Percentiles rank a stretch among this genome's conserved stretches.
phyloP scores from a whole-genome alignment of 2,329 filamentous ascomycete species.

The Colletotrichum theobromicola region DNA sequence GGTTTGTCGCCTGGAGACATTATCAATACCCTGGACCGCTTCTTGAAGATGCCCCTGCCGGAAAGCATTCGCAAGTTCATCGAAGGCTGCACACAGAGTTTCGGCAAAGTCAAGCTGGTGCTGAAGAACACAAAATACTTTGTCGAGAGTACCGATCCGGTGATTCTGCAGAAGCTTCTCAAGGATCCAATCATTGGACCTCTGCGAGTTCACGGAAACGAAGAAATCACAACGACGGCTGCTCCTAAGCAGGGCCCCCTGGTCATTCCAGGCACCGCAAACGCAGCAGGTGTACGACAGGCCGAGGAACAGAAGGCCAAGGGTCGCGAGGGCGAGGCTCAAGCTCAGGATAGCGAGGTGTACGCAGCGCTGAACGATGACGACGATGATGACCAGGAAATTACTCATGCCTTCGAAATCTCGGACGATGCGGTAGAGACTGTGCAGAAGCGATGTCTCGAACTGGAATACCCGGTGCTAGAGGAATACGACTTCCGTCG shows the following conservation, averaged over 20 bases:
- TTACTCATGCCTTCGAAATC: slow-evolving; percentile 94
- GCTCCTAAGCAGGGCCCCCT: slow-evolving; percentile 87
- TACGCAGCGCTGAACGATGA: slow-evolving; percentile 79
- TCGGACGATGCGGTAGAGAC: slow-evolving; percentile 80
- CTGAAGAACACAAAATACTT: slow-evolving; percentile 94
- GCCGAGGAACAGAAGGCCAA: slow-evolving; percentile 55
- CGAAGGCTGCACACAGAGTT: slow-evolving; percentile 80
- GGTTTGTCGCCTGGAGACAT: slow-evolving; percentile 91
- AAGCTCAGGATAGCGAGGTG: slow-evolving; percentile 69
- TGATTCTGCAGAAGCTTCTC: slow-evolving; percentile 85
- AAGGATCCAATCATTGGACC: slow-evolving; percentile 83
- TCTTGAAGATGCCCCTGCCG: slow-evolving; percentile 88
- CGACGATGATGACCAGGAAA: slow-evolving; percentile 84
- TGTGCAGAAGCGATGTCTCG: slow-evolving; percentile 88
- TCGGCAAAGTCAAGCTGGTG: slow-evolving; percentile 94
- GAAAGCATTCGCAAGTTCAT: slow-evolving; percentile 83
- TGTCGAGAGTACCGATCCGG: slow-evolving; percentile 88
- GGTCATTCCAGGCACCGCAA: slow-evolving; percentile 93
- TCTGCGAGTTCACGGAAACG: slow-evolving; percentile 74
- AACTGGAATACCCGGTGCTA: slow-evolving; percentile 84
- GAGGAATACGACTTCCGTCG: slow-evolving; percentile 98
- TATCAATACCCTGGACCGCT: slow-evolving; percentile 83
- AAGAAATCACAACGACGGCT: slow-evolving; percentile 77
- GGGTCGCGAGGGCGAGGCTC: slow-evolving; percentile 53
- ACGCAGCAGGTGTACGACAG: slow-evolving; percentile 87